Conservation (phyloP, 1,284 basidiomycete species). For the Cerioporus squamosus region DNA sequence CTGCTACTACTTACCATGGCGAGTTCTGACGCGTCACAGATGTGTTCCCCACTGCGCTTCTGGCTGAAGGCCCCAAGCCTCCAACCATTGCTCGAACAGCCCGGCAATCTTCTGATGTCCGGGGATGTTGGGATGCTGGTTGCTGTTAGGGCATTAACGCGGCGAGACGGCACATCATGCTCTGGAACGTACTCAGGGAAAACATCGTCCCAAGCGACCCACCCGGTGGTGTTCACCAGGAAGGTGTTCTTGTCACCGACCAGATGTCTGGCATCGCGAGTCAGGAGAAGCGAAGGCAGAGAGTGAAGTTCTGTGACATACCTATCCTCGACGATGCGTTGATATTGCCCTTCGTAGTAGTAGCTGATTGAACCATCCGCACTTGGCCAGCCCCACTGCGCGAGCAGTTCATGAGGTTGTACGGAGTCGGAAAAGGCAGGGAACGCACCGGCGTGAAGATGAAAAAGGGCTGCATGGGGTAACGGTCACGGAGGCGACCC, state of each 20-base stretch:
- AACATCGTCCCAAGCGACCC: conserved; percentile 56
- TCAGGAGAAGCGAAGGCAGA: not conserved
- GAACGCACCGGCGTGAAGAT: conserved; percentile 54
- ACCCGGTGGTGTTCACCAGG: conserved; percentile 62
- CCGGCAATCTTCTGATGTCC: conserved; percentile 55
- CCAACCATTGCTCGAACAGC: conserved; percentile 48
- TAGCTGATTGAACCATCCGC: conserved; percentile 49
- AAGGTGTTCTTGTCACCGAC: conserved; percentile 53
- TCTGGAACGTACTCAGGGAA: conserved; percentile 46
- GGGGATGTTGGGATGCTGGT: conserved; percentile 50
- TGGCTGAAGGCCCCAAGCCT: conserved; percentile 47
- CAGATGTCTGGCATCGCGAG: conserved; percentile 31
- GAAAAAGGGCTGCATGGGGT: conserved; percentile 52
- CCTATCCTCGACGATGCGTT: conserved; percentile 48
- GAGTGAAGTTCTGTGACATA: conserved; percentile 24
- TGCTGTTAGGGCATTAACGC: conserved; percentile 33
- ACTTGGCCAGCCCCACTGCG: conserved; percentile 61
- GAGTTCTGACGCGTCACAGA: too few species aligned
- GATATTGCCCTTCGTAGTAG: conserved; percentile 55
- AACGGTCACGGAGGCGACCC: conserved; percentile 46
- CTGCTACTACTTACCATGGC: too few species aligned
- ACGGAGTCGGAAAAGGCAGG: not conserved
- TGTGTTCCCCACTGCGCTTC: conserved; percentile 33
- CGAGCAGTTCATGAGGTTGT: not conserved
- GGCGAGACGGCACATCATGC: too few species aligned